These are phyloP conservation scores for Micractinium sp. DNA, from an alignment of 139 green algal species.

Conservation along the genomic window DNA sequence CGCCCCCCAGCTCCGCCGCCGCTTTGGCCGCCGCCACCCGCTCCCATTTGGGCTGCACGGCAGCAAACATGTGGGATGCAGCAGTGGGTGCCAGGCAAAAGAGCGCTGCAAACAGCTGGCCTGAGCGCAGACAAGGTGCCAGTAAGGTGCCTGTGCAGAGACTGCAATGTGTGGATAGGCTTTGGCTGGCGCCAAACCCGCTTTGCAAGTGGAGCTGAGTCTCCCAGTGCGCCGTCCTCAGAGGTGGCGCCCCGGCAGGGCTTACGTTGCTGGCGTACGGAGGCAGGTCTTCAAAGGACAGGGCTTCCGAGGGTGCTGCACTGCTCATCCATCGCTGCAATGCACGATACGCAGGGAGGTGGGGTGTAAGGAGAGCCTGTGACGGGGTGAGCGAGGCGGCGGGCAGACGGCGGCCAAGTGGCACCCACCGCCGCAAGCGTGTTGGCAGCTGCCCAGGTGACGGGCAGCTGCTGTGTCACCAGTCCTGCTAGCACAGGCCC, in stretches of 20 bases:
- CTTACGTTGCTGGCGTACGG: slow-evolving; percentile 12
- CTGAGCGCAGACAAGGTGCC: too few relatives aligned
- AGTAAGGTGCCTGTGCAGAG: too few relatives aligned
- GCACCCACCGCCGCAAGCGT: neutral
- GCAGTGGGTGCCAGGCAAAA: too few relatives aligned
- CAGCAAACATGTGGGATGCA: neutral
- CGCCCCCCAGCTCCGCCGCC: slow-evolving; percentile 38
- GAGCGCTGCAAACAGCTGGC: neutral
- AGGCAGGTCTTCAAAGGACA: slow-evolving; percentile 15
- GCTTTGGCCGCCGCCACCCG: slow-evolving; percentile 24
- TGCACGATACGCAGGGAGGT: neutral
- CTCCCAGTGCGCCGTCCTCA: neutral
- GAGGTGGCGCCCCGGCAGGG: neutral
- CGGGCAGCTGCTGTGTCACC: neutral
- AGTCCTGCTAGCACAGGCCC: neutral
- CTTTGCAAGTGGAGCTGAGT: too few relatives aligned
- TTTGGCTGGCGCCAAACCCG: neutral
- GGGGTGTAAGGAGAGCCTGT: neutral
- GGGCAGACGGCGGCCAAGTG: neutral
- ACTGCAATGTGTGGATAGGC: too few relatives aligned
- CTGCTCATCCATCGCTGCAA: slow-evolving; percentile 10
- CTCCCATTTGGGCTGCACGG: slow-evolving; percentile 34
- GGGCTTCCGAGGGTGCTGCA: neutral
- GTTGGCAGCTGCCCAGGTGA: slow-evolving; percentile 1
- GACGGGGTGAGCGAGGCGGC: neutral